Conservation (phyloP, 257 asterid species). For the Solanum bulbocastanum region DNA sequence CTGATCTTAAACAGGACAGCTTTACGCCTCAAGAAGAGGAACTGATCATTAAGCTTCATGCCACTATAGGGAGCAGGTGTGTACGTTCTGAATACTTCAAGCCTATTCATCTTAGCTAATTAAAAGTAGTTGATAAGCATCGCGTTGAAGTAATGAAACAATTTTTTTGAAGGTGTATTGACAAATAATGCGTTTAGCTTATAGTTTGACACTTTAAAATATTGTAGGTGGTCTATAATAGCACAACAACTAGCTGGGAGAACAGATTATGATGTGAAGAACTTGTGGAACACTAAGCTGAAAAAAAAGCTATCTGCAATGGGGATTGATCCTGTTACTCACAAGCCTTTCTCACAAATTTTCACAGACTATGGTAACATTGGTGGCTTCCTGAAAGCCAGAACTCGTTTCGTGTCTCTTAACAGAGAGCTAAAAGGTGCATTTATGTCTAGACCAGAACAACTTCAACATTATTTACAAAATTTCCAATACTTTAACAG, state of each 20-base stretch:
- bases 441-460: conserved; percentile 18
- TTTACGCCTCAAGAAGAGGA: conserved; percentile 86
- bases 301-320: conserved; percentile 79
- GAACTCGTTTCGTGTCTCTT: conserved; percentile 32
- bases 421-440: conserved; percentile 35
- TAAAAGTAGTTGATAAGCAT: neutral
- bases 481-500: conserved; percentile 1
- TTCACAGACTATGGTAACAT: conserved; percentile 80
- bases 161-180: neutral
- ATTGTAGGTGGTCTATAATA: conserved; percentile 69
- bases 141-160: neutral
- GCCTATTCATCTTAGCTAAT: neutral
- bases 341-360: conserved; percentile 84
- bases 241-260: conserved; percentile 78
- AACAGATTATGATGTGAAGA: conserved; percentile 66
- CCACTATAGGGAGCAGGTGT: conserved; percentile 87
- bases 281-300: conserved; percentile 68
- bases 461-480: neutral
- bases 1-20: conserved; percentile 33
- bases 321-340: conserved; percentile 94
- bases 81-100: neutral
- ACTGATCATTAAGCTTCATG: conserved; percentile 70
- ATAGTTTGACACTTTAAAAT: neutral
- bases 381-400: conserved; percentile 51
- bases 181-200: neutral